These are phyloP conservation scores for Saccharum officinarum DNA, from an alignment of 176 grass and related monocot genomes.

Conservation along the genomic window DNA sequence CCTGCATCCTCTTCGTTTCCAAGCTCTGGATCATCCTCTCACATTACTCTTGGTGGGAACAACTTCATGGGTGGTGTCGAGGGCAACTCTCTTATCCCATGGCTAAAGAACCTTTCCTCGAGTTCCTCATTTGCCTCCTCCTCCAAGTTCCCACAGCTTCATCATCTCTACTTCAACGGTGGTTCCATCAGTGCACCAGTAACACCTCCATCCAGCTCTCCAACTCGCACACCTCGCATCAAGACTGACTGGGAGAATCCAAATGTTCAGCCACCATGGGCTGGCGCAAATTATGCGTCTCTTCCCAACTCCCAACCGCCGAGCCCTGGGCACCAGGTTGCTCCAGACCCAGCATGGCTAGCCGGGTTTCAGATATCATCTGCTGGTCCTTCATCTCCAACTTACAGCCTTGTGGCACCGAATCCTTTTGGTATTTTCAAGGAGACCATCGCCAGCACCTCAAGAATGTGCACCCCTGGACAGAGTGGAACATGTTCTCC, in stretches of 20 bases:
- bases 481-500: conserved; percentile 91
- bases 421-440: conserved; percentile 81
- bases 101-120: conserved; percentile 73
- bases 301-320: conserved; percentile 79
- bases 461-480: conserved; percentile 79
- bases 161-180: conserved; percentile 69
- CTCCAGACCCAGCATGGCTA: conserved; percentile 80
- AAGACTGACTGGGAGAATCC: conserved; percentile 61
- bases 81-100: conserved; percentile 70
- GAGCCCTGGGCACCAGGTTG: conserved; percentile 55
- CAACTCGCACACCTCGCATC: conserved; percentile 57
- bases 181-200: conserved; percentile 89
- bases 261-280: conserved; percentile 67
- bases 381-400: conserved; percentile 76
- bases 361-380: conserved; percentile 85
- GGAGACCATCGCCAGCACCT: conserved; percentile 45
- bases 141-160: conserved; percentile 67
- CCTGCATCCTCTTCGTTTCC: conserved; percentile 69
- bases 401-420: conserved; percentile 72
- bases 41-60: conserved; percentile 53
- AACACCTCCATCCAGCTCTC: conserved; percentile 83
- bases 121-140: conserved; percentile 50
- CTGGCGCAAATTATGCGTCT: conserved; percentile 52
- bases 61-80: conserved; percentile 44
- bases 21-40: conserved; percentile 64